Evolutionary conservation across 108 stramenopile species (phyloP), one percentile per base, ranked within the genome.

Genomic region (Cyclotella baltica): DNA sequence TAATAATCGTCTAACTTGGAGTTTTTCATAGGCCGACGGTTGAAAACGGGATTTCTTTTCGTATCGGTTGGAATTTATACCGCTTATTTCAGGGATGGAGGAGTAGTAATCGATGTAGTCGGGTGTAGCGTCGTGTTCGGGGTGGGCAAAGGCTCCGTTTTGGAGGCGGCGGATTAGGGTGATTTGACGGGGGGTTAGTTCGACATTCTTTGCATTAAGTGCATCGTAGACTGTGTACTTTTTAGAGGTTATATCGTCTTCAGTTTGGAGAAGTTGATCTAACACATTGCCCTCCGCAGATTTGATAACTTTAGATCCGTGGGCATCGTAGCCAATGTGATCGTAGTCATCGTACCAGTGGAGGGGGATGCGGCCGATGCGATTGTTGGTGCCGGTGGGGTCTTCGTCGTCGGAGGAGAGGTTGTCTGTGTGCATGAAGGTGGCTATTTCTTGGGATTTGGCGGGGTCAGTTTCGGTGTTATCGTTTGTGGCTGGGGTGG

Each of bases 291-390:
- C 63, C 31, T 80, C 83, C 22, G 86, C 85, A 2, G 89, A 72
- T 73, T 95, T 96, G 81, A 86, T 76, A 16, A 98, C 84, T 78
- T 96, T 96, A 27, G 79, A 58, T 10, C 99, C 99, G 72, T 89
- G 89, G 9, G 80, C 85, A 76, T 98, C 90, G 87, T 99, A 99
- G 20, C 99, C 99, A 51, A 99, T 89, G 77, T 99, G 98, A 57
- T 96, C 96, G 66, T 88, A 97, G 47, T 97, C 98, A 65, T 96
- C 96, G 67, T 98, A 96, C 99, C 99, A 99, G 63, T 99, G 98
- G 35, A 98, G 77, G 16, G 99, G 99, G 11, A 99, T 97, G 56
- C 96, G 81, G 36, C 98, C 98, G 47, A 97, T 97, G 22, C 98
- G 95, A 82, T 99, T 98, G 31, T 65, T 46, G 16, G 59, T 77